phyloP scores from a whole-genome alignment of 345 rosid genomes.

The Pugionium cornutum region DNA sequence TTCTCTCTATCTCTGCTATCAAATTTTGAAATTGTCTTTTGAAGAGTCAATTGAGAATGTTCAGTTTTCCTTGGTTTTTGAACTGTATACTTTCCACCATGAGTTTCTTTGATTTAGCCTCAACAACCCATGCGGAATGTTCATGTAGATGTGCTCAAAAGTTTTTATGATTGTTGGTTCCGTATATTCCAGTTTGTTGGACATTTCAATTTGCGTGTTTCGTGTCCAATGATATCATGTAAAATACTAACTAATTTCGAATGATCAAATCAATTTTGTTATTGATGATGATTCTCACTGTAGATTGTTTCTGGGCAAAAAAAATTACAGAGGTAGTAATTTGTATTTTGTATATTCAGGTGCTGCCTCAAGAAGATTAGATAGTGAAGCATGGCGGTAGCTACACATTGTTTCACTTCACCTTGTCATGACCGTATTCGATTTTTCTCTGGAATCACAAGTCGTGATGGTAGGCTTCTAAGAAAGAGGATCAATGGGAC shows the following conservation, averaged over 20 bases:
- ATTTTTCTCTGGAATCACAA: conserved; percentile 42
- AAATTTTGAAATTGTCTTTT: neutral
- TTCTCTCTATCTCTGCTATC: neutral
- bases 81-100: neutral
- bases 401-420: conserved; percentile 50
- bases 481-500: conserved; percentile 42
- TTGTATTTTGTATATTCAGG: conserved; percentile 9
- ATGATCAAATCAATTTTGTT: neutral
- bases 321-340: neutral
- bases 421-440: conserved; percentile 44
- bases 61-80: neutral
- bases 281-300: neutral
- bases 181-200: neutral
- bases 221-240: neutral
- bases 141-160: neutral
- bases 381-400: conserved; percentile 53
- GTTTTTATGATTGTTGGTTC: neutral
- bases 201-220: conserved; percentile 1
- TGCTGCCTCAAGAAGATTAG: conserved; percentile 38
- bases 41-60: neutral
- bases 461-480: conserved; percentile 33
- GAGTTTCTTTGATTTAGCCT: neutral
- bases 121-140: too few species aligned
- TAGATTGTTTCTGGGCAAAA: neutral
- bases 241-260: neutral